Base-by-base conservation (phyloP, 2,329 filamentous ascomycete genomes). In the Dryadomyces quercivorus region DNA sequence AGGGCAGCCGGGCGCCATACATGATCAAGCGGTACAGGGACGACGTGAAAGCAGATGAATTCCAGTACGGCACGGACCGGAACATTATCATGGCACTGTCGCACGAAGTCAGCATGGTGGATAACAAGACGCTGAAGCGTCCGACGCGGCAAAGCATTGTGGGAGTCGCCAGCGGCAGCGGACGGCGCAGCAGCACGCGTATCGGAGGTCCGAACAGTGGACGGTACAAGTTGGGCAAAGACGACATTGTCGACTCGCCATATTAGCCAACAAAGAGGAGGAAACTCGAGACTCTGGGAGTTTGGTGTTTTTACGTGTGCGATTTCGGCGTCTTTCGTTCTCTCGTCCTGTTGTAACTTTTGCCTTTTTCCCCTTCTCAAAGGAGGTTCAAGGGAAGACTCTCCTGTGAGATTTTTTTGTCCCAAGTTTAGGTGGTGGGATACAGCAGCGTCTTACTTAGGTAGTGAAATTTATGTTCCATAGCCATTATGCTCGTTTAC, bases 51-150 rank as follows among this genome's bases (percentile, higher is more conserved):
- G 93, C 93, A 4, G 93, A 98, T 68, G 95, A 98, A 68, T 98
- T 98, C 82, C 90, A 93, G 64, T 98, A 90, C 64, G 92, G 92
- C 49, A 91, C 85, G 5, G 93, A 98, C 69, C 95, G 95, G 80
- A 96, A 96, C 64, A 89, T 98, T 63, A 95, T 98, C 64, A 92
- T 98, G 40, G 93, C 93, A 1, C 74, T 98, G 59, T 91, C 93
- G 2, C 95, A 98, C 66, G 91, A 97, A 68, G 93, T 98, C 61
- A 94, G 96, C 69, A 97, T 97, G 91, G 88, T 98, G 13, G 86
- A 85, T 48, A 91, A 92, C 69, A 80, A 85, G 62, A 85, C 82
- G 55, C 79, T 98, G 65, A 88, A 88, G 75, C 84, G 84, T 64
- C 90, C 92, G 1, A 97, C 93, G 1, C 76, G 93, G 42, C 90